These are phyloP conservation scores for Flaveria floridana DNA, from an alignment of 140 eudicot genomes.

Conservation along the genomic window DNA sequence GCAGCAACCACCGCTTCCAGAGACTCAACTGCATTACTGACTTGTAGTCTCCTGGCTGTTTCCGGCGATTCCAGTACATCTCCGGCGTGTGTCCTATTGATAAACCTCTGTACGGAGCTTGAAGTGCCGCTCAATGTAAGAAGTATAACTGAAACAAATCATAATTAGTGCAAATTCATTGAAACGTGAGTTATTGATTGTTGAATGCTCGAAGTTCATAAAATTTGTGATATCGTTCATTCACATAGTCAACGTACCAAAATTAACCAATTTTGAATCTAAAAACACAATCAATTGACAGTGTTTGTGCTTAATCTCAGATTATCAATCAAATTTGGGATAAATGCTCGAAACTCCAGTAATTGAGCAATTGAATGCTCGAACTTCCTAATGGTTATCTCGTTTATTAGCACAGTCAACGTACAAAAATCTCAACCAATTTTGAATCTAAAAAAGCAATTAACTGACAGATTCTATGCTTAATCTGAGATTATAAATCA, in stretches of 20 bases:
- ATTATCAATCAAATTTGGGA: background rate
- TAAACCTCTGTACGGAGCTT: slow-evolving; percentile 21
- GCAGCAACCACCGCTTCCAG: slow-evolving; percentile 86
- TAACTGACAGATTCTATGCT: background rate
- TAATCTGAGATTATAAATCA: slow-evolving; percentile 1
- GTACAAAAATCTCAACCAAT: background rate
- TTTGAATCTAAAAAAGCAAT: background rate
- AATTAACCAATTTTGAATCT: background rate
- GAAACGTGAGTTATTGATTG: background rate
- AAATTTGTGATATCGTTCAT: background rate
- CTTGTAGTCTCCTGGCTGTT: slow-evolving; percentile 5
- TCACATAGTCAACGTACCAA: background rate
- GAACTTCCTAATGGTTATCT: no score
- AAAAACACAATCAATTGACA: background rate
- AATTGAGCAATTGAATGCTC: no score
- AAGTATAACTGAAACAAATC: slow-evolving; percentile 35
- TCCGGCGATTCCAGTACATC: slow-evolving; percentile 14
- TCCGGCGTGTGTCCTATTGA: background rate
- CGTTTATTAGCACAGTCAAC: background rate
- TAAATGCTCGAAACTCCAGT: no score
- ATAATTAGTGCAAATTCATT: background rate
- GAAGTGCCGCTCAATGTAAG: slow-evolving; percentile 35
- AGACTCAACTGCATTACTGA: slow-evolving; percentile 52
- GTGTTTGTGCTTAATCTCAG: background rate
- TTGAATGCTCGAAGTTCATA: slow-evolving; percentile 11